Percentiles rank a stretch among this genome's conserved stretches.
These are phyloP conservation scores for Planoprotostelium fungivorum DNA, from an alignment of 78 protist species.

Conservation along the genomic window DNA sequence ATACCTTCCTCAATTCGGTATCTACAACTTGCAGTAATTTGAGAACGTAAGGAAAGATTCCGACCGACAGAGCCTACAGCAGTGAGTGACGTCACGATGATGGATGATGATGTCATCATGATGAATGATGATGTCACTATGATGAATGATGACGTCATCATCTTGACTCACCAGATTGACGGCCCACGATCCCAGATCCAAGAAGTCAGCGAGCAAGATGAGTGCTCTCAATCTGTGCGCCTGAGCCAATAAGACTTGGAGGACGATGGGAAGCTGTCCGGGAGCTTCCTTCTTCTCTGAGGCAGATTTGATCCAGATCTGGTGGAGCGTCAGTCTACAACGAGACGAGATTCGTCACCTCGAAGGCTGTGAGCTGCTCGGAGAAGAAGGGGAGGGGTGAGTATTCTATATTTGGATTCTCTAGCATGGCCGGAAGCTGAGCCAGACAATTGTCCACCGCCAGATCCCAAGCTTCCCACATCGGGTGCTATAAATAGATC, in stretches of 20 bases:
- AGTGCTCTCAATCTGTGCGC: constrained; percentile 79
- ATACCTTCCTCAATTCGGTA: constrained; percentile 37
- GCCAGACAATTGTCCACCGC: constrained; percentile 70
- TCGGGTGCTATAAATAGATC: background rate
- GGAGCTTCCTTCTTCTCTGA: constrained; percentile 37
- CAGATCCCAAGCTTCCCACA: constrained; percentile 75
- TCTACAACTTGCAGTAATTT: constrained; percentile 72
- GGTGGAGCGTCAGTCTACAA: constrained; percentile 48
- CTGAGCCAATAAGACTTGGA: constrained; percentile 83
- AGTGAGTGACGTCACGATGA: background rate
- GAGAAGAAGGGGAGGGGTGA: constrained; percentile 64
- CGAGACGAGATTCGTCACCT: constrained; percentile 48
- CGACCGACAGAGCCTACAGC: constrained; percentile 72
- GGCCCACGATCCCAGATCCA: constrained; percentile 89
- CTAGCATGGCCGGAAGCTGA: constrained; percentile 24
- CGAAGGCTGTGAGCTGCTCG: constrained; percentile 74
- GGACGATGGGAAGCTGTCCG: constrained; percentile 83
- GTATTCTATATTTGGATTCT: background rate
- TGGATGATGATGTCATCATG: background rate
- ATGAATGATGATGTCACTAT: background rate
- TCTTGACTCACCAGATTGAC: constrained; percentile 61
- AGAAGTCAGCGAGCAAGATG: constrained; percentile 73
- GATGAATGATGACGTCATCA: background rate
- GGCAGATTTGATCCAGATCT: constrained; percentile 79
- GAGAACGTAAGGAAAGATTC: constrained; percentile 87